Base-by-base conservation (phyloP, 768 basidiomycete species). In the Kwoniella botswanensis region DNA sequence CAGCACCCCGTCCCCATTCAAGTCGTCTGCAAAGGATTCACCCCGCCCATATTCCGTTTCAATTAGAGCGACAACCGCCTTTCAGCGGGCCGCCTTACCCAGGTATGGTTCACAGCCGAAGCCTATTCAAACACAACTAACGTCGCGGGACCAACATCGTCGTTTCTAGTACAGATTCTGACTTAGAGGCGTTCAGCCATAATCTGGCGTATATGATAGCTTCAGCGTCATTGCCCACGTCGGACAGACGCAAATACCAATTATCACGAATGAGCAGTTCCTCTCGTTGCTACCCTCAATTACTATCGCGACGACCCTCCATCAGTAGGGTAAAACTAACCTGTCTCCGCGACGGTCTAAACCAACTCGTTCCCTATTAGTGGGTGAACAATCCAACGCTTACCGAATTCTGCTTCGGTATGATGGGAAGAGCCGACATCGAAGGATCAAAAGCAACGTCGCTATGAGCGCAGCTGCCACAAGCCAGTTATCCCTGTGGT, bases 251-350 rank as follows among this genome's bases (percentile, higher is more conserved):
- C 89, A 90, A 89, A 89, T 88, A 89, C 89, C 89, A 90, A 90
- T 88, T 90, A 89, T 89, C 44, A 88, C 88, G 89, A 89, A 90
- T 88, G 87, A 88, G 88, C 88, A 86, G 89, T 90, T 90, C 89
- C n/a, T 89, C 89, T 90, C 59, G 43, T 88, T 90, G 90, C 89
- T 90, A 89, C 88, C 88, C 88, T 88, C 87, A 88, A 90, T 89
- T 90, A 89, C 88, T 88, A 86, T 90, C 88, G 87, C 86, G 87
- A 89, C 85, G 86, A 89, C 88, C 82, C 88, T 88, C 87, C 89
- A 90, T 89, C 88, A 90, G 88, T 89, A 90, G 89, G 88, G 89
- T 90, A 90, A 90, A 90, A 90, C 89, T 90, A 90, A 90, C 89
- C 89, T 90, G 88, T 90, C 89, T 69, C n/a, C 66, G 61, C 89